Conservation (phyloP, 2,329 filamentous ascomycete genomes). For the Aspergillus sp. region DNA sequence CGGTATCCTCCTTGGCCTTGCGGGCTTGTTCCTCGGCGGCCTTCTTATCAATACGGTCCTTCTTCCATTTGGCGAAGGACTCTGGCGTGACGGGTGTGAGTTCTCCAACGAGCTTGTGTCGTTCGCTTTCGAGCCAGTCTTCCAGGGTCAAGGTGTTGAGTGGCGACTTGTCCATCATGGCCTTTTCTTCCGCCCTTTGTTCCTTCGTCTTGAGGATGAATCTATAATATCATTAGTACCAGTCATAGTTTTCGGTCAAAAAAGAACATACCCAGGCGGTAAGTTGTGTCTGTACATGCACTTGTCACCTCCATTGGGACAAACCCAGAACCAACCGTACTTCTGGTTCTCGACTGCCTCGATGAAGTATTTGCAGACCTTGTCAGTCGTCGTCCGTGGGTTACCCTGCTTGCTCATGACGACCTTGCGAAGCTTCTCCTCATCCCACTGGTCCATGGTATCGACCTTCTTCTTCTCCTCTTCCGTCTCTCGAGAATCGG, state of each 20-base stretch:
- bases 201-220: conserved; percentile 98
- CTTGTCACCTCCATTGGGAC: conserved; percentile 93
- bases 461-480: conserved; percentile 77
- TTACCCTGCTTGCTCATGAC: conserved; percentile 97
- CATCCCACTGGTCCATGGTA: conserved; percentile 95
- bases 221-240: conserved; percentile 47
- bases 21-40: conserved; percentile 87
- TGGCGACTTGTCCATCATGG: conserved; percentile 91
- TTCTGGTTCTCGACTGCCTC: conserved; percentile 97
- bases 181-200: conserved; percentile 92
- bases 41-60: conserved; percentile 92
- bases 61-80: conserved; percentile 95
- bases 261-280: conserved; percentile 75
- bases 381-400: conserved; percentile 90
- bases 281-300: conserved; percentile 98
- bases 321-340: conserved; percentile 99
- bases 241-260: background rate
- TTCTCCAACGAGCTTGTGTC: conserved; percentile 88
- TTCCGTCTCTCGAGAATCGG: conserved; percentile 73
- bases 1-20: conserved; percentile 91
- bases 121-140: conserved; percentile 94
- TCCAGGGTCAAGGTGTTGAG: conserved; percentile 92
- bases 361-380: conserved; percentile 99
- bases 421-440: conserved; percentile 88
- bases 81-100: conserved; percentile 93